These are phyloP conservation scores for Trifolium dubium DNA, from an alignment of 306 rosid species.

Conservation along the genomic window DNA sequence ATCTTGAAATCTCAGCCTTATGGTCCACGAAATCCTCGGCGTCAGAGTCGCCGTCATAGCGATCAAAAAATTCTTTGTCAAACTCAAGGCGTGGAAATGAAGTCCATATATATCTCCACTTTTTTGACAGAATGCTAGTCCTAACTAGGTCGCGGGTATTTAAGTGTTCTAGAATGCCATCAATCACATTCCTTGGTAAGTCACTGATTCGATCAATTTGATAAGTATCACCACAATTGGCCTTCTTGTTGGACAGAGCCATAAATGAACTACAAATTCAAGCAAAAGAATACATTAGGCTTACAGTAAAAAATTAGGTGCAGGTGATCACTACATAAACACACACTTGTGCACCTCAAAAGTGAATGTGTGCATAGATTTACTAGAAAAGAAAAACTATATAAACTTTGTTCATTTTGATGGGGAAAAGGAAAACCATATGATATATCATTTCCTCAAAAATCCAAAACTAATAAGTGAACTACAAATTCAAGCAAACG, in stretches of 20 bases:
- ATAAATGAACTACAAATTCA: neutral
- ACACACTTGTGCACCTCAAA: neutral
- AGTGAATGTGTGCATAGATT: neutral
- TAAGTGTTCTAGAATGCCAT: neutral
- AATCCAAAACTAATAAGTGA: neutral
- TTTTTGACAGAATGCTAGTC: slow-evolving; percentile 34
- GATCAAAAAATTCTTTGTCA: neutral
- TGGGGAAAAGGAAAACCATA: neutral
- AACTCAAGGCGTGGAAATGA: slow-evolving; percentile 18
- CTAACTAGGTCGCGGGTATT: neutral
- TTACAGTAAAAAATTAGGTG: too few species aligned
- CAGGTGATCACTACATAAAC: neutral
- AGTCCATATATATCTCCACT: slow-evolving; percentile 43
- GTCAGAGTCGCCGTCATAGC: neutral
- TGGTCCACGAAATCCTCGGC: neutral
- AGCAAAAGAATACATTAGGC: too few species aligned
- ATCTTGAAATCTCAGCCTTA: neutral
- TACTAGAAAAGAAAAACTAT: neutral
- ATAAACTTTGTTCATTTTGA: neutral
- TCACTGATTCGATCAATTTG: slow-evolving; percentile 33
- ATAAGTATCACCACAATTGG: neutral
- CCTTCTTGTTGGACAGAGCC: neutral
- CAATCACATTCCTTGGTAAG: slow-evolving; percentile 28
- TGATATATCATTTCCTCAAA: neutral
- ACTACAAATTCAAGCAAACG: too few species aligned